Evolutionary conservation across 176 grass and related monocot genomes (phyloP), one percentile per base, ranked within the genome.

Genomic region (Avena atlantica): DNA sequence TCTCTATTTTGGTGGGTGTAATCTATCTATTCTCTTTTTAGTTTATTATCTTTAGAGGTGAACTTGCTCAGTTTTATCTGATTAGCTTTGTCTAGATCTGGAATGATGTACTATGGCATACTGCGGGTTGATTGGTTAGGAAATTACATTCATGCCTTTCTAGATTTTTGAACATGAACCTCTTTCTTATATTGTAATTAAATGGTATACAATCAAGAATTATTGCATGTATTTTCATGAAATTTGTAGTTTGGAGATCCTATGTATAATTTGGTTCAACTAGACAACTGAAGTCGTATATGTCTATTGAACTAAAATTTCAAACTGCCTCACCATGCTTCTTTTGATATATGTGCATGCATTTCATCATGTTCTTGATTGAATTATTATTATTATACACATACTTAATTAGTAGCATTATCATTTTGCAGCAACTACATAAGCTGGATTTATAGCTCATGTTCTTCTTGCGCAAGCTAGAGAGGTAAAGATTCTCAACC

Each of bases 401-500:
- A 40, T 56, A 84, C 65, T 47, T 25, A 31, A 36, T 14, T 69
- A 21, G 44, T 40, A 6, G 37, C 37, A 40, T 40, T 40, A 40
- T 11, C 13, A 53, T 85, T 79, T 86, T 88, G 78, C 84, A 95
- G 96, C 93, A 15, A 86, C 93, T 45, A 74, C 81, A 34, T 91
- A 93, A 20, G 90, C 87, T 84, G 93, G 93, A 75, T 95, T 98
- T 77, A 91, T 91, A 15, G 31, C 31, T 34, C 31, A 34, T 34
- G 31, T 34, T 34, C 31, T 34, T 34, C 31, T 34, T 34, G 31
- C 60, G 91, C 95, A 98, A 83, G 84, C 90, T 37, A 93, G 96
- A 84, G 96, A 98, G 96, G 93, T 98, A 93, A 56, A 52, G 7
- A 62, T 63, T 29, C 27, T 29, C 55, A 53, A 21, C 44, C 12